These are phyloP conservation scores for Boletus rubescentipes DNA, from an alignment of 768 basidiomycete genomes.

Conservation along the genomic window DNA sequence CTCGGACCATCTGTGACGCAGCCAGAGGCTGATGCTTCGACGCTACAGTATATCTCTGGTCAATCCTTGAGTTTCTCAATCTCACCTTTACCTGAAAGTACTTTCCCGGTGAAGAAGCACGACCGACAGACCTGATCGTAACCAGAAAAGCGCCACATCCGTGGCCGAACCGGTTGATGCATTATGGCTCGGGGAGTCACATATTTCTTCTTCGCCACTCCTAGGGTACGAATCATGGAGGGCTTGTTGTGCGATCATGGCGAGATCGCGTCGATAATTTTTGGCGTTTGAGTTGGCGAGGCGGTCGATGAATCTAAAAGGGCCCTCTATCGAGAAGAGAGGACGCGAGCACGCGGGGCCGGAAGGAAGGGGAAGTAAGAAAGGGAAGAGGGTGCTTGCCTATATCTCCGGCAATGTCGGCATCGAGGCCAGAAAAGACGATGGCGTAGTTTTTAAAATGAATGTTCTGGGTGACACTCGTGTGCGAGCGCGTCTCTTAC, in stretches of 20 bases:
- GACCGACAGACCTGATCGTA: too few relatives aligned
- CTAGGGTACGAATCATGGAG: slow-evolving; percentile 66
- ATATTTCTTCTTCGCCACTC: too few relatives aligned
- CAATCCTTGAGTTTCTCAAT: not conserved
- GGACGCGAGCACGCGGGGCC: not conserved
- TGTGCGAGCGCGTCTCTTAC: slow-evolving; percentile 60
- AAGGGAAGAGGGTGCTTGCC: slow-evolving; percentile 46
- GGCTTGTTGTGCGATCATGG: slow-evolving; percentile 75
- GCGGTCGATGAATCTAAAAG: slow-evolving; percentile 83
- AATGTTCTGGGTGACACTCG: slow-evolving; percentile 76
- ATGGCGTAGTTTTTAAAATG: slow-evolving; percentile 79
- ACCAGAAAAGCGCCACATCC: too few relatives aligned
- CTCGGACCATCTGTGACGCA: not conserved
- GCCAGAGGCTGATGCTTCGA: not conserved
- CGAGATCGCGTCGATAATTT: slow-evolving; percentile 89
- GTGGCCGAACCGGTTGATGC: too few relatives aligned
- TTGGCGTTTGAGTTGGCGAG: slow-evolving; percentile 97
- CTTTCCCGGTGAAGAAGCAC: too few relatives aligned
- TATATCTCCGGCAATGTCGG: slow-evolving; percentile 92
- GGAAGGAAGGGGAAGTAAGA: too few relatives aligned
- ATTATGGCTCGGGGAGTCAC: too few relatives aligned
- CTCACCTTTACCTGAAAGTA: not conserved
- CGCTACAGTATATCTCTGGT: not conserved
- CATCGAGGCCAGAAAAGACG: slow-evolving; percentile 95
- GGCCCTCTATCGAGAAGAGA: slow-evolving; percentile 47